phyloP scores from a whole-genome alignment of 2,329 filamentous ascomycete species.

The Pyrenophora graminea region DNA sequence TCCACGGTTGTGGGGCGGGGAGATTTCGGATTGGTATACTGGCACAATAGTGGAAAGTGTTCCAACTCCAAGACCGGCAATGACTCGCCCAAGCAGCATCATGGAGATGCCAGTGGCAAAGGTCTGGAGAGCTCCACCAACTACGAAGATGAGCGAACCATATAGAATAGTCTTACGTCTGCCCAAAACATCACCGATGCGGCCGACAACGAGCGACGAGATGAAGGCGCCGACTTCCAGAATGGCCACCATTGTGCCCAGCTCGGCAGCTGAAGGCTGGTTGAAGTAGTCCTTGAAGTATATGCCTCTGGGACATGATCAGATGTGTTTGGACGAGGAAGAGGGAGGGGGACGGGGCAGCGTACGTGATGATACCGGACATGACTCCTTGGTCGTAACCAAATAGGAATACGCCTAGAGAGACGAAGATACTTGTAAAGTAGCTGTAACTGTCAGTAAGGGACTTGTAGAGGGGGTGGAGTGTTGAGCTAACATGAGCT shows the following conservation, averaged over 20 bases:
- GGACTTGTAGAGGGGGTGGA: not conserved
- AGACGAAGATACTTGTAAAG: slow-evolving; percentile 91
- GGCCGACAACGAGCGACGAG: slow-evolving; percentile 82
- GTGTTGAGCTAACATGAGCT: slow-evolving; percentile 71
- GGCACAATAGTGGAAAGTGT: slow-evolving; percentile 57
- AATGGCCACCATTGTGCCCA: slow-evolving; percentile 98
- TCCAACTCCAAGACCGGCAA: slow-evolving; percentile 57
- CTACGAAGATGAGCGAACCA: slow-evolving; percentile 83
- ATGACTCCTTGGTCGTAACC: slow-evolving; percentile 91
- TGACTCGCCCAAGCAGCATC: slow-evolving; percentile 67
- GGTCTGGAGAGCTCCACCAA: slow-evolving; percentile 84
- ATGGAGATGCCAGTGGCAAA: slow-evolving; percentile 81
- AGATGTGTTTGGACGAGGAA: slow-evolving; percentile 26
- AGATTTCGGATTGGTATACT: slow-evolving; percentile 63
- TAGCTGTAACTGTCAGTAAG: slow-evolving; percentile 64
- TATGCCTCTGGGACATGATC: slow-evolving; percentile 64
- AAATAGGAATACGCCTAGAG: slow-evolving; percentile 83
- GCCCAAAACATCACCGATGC: slow-evolving; percentile 88
- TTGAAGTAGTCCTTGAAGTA: slow-evolving; percentile 93
- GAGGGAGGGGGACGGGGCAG: slow-evolving; percentile 24
- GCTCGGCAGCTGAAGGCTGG: slow-evolving; percentile 81
- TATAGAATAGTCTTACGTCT: slow-evolving; percentile 89
- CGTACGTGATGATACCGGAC: slow-evolving; percentile 75
- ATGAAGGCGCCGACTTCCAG: slow-evolving; percentile 92
- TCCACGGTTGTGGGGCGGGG: slow-evolving; percentile 92